Percentiles rank a stretch among this genome's conserved stretches.
Conservation (phyloP, 1,284 basidiomycete genomes). For the Tranzscheliella williamsii region DNA sequence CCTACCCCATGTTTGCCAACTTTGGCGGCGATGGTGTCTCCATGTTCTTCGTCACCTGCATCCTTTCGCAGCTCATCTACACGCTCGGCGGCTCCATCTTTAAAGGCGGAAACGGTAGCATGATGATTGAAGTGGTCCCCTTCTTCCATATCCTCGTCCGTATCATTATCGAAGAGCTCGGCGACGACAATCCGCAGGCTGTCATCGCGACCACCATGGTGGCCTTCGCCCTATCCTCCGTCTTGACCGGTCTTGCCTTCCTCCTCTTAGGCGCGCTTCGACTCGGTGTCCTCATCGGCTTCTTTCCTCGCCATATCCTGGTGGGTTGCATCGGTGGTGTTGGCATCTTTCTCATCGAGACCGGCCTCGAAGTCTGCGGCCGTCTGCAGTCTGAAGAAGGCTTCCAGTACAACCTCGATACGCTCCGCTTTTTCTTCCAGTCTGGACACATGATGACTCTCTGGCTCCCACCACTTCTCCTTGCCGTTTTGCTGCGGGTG, state of each 20-base stretch:
- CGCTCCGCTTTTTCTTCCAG: slow-evolving; percentile 65
- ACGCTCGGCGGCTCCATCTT: slow-evolving; percentile 84
- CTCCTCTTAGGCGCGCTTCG: slow-evolving; percentile 70
- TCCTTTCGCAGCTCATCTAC: slow-evolving; percentile 83
- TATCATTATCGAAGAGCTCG: slow-evolving; percentile 75
- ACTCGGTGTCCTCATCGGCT: slow-evolving; percentile 84
- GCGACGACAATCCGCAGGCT: slow-evolving; percentile 70
- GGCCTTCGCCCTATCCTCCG: slow-evolving; percentile 82
- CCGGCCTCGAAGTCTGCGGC: slow-evolving; percentile 74
- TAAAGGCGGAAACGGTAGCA: slow-evolving; percentile 77
- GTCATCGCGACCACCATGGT: slow-evolving; percentile 89
- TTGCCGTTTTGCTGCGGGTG: slow-evolving; percentile 78
- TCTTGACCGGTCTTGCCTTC: slow-evolving; percentile 74
- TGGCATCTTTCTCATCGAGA: slow-evolving; percentile 75
- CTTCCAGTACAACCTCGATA: slow-evolving; percentile 72
- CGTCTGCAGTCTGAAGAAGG: slow-evolving; percentile 76
- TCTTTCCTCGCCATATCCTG: slow-evolving; percentile 90
- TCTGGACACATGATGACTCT: slow-evolving; percentile 68
- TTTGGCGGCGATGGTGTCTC: slow-evolving; percentile 89
- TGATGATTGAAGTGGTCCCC: slow-evolving; percentile 95
- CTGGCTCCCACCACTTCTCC: slow-evolving; percentile 75
- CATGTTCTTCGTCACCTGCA: slow-evolving; percentile 67
- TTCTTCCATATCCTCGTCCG: slow-evolving; percentile 92
- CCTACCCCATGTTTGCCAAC: slow-evolving; percentile 72
- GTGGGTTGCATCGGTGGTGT: slow-evolving; percentile 90